phyloP scores from a whole-genome alignment of 345 rosid species.

The Erysimum cheiranthoides region DNA sequence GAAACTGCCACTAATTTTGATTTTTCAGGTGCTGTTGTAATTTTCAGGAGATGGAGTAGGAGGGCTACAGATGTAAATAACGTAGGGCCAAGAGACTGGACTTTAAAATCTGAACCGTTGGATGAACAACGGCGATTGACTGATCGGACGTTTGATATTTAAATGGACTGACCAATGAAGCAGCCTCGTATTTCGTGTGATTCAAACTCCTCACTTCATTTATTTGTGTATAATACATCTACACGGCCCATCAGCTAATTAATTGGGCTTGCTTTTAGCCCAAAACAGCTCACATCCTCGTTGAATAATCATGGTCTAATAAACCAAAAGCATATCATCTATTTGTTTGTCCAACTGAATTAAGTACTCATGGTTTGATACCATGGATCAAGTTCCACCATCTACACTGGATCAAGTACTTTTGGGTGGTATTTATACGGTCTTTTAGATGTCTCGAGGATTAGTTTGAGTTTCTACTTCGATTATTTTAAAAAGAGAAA shows the following conservation, averaged over 20 bases:
- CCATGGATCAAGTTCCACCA: too few relatives aligned
- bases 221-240: not conserved
- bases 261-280: not conserved
- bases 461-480: too few relatives aligned
- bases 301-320: too few relatives aligned
- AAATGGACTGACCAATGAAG: conserved; percentile 31
- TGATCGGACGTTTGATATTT: conserved; percentile 41
- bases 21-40: not conserved
- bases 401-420: too few relatives aligned
- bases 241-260: not conserved
- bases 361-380: too few relatives aligned
- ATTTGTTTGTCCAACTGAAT: too few relatives aligned
- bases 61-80: conserved; percentile 35
- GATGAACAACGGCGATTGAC: conserved; percentile 29
- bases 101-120: conserved; percentile 18
- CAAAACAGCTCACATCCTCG: not conserved
- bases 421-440: too few relatives aligned
- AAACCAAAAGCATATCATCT: too few relatives aligned
- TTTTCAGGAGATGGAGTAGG: conserved; percentile 31
- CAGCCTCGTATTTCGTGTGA: conserved; percentile 44
- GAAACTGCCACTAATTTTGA: conserved; percentile 35
- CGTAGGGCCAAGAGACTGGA: conserved; percentile 29
- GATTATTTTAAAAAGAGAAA: too few relatives aligned
- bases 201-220: conserved; percentile 28
- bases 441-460: too few relatives aligned